Percentiles rank a stretch among this genome's conserved stretches.
Evolutionary conservation across 495 filamentous ascomycete species (phyloP).

Genomic region (Xylaria cubensis): DNA sequence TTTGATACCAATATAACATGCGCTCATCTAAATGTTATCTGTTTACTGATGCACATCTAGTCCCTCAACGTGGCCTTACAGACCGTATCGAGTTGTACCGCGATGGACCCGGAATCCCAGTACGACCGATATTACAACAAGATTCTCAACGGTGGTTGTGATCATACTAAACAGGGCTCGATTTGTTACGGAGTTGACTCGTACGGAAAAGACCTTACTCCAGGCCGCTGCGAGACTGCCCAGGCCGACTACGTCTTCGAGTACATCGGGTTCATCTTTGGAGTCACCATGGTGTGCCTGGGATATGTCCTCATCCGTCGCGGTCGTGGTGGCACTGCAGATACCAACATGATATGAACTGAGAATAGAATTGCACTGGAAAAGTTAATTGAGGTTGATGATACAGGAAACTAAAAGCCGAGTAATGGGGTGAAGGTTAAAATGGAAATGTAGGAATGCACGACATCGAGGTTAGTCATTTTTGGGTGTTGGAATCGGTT

Average conservation of each 20-base stretch:
- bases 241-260: slow-evolving; percentile 44
- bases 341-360: neutral
- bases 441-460: neutral
- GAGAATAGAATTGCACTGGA: too few species aligned
- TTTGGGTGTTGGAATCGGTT: neutral
- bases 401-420: neutral
- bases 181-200: neutral
- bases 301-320: slow-evolving; percentile 11
- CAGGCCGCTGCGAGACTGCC: slow-evolving; percentile 39
- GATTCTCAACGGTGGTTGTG: slow-evolving; percentile 22
- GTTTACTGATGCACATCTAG: slow-evolving; percentile 3
- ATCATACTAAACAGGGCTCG: neutral
- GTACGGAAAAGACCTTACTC: slow-evolving; percentile 26
- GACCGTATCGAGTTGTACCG: slow-evolving; percentile 3
- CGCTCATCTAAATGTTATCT: neutral
- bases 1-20: neutral
- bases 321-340: slow-evolving; percentile 16
- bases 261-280: slow-evolving; percentile 39
- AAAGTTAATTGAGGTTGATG: neutral
- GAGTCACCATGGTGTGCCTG: slow-evolving; percentile 25
- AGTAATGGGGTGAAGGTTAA: neutral
- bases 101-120: neutral
- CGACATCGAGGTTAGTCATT: neutral
- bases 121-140: slow-evolving; percentile 16
- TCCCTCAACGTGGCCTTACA: slow-evolving; percentile 16